Evolutionary conservation across 208 protist species (phyloP).

Genomic region (Porcisia deanei): DNA sequence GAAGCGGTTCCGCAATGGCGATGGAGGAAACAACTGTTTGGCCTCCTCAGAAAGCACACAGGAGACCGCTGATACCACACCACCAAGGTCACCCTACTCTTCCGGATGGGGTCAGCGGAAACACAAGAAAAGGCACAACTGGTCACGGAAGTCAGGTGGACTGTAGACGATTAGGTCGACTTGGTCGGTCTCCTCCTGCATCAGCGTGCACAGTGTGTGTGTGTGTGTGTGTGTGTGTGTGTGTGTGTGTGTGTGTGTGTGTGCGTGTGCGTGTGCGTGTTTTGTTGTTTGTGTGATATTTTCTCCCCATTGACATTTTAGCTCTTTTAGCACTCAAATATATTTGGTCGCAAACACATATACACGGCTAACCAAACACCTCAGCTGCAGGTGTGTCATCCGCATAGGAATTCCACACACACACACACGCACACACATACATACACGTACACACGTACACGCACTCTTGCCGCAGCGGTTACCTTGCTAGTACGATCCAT

Average conservation of each 20-base stretch:
- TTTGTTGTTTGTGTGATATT: too few species aligned
- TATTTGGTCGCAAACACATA: too few species aligned
- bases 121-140: background rate
- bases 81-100: background rate
- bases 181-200: background rate
- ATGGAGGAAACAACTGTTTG: background rate
- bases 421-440: slow-evolving; percentile 8
- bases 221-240: background rate
- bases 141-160: background rate
- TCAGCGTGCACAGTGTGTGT: background rate
- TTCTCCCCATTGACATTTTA: too few species aligned
- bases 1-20: background rate
- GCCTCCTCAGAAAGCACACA: background rate
- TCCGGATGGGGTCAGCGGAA: too few species aligned
- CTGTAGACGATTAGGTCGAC: background rate
- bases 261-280: background rate
- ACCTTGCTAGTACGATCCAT: too few species aligned
- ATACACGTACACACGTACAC: slow-evolving; percentile 5
- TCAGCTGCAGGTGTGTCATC: background rate
- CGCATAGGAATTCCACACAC: background rate
- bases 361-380: too few species aligned
- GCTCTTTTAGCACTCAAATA: too few species aligned
- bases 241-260: background rate
- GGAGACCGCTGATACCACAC: background rate
- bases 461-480: background rate